Base-by-base conservation (phyloP, 768 basidiomycete genomes). In the Boletus speciosus region DNA sequence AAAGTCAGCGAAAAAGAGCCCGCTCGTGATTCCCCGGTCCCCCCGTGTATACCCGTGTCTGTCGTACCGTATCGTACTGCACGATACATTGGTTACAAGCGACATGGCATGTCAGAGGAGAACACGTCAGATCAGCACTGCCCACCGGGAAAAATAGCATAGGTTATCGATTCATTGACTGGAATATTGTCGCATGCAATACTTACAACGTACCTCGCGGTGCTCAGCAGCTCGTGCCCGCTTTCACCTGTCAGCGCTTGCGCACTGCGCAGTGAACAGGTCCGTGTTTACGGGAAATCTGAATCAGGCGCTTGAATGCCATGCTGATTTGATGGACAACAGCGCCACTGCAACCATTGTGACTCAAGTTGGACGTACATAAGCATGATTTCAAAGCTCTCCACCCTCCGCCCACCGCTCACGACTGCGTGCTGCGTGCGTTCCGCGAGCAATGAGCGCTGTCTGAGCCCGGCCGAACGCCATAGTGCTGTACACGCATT, bases 151-250 rank as follows among this genome's bases (percentile, higher is more conserved):
- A 46, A 29, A 31, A 39, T 31, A 9, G 21, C n/a, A 15, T 27
- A 31, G 36, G 15, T 42, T 36, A 50, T 61, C 36, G 25, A 62
- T 42, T 21, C 15, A 49, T 47, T 38, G 19, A 51, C 49, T 9
- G 29, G 8, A n/a, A 47, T n/a, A 5, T 41, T 21, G 16, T 44
- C 39, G 45, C 50, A 49, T 34, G 38, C 19, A 47, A 43, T 31
- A 51, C 34, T 35, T 38, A 56, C 35, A 32, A 27, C 44, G 6
- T 31, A 95, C 23, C n/a, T 14, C 93, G 6, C 6, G 7, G 77
- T 77, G 56, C 90, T 80, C 16, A 92, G 76, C 35, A 84, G 65
- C n/a, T 89, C 85, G 47, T 93, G 44, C 83, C 66, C 25, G 85
- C 85, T 23, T 80, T 16, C 15, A 4, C 10, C 76, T 16, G 84